A percentile compares a stretch with the other conserved stretches of the same genome.
These are phyloP conservation scores for Eucalyptus cloeziana DNA, from an alignment of 345 rosid genomes.

Conservation along the genomic window DNA sequence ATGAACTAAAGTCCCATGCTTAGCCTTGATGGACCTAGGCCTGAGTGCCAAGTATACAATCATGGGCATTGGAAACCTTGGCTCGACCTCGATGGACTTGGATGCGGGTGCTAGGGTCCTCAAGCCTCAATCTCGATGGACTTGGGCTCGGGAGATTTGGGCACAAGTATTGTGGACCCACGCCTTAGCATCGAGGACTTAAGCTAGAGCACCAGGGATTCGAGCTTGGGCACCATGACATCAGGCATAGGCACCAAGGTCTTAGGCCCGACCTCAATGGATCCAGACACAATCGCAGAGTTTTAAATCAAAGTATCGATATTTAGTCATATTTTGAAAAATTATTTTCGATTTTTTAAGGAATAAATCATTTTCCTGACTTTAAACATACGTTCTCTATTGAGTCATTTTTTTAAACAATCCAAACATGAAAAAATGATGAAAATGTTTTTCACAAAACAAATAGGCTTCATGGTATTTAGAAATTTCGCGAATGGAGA, in stretches of 20 bases:
- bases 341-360: no score
- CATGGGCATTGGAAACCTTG: accelerated
- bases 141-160: background rate
- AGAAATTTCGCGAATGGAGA: background rate
- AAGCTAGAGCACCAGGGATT: accelerated
- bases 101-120: background rate
- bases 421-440: no score
- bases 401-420: no score
- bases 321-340: no score
- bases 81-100: background rate
- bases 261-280: background rate
- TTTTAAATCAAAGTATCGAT: no score
- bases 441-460: no score
- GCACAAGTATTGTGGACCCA: accelerated
- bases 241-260: background rate
- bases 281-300: accelerated
- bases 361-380: no score
- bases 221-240: accelerated
- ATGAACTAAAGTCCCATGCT: no score
- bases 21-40: no score
- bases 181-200: no score
- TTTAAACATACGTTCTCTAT: no score
- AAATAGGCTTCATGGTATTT: no score
- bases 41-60: accelerated
- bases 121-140: background rate